A percentile compares a stretch with the other conserved stretches of the same genome.
Conservation (phyloP, 2,329 filamentous ascomycete species). For the Botryotinia convoluta region DNA sequence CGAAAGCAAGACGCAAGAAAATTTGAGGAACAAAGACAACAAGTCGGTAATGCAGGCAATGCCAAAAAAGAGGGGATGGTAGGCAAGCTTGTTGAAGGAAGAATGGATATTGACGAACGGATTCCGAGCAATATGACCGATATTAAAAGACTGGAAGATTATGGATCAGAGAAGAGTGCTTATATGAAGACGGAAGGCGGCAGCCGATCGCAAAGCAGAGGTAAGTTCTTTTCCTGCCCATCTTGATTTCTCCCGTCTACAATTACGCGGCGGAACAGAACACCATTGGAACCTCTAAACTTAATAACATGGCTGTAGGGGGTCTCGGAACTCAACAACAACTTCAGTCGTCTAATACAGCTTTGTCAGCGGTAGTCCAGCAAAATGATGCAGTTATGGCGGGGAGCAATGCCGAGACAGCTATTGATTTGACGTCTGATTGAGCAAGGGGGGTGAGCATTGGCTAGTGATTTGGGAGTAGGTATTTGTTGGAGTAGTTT, state of each 20-base stretch:
- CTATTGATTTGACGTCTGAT: slow-evolving; percentile 3
- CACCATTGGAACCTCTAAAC: too few relatives aligned
- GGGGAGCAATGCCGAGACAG: too few relatives aligned
- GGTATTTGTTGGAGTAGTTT: neutral
- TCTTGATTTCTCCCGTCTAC: neutral
- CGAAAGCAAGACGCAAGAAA: neutral
- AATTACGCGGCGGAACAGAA: neutral
- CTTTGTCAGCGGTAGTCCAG: neutral
- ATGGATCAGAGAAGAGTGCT: neutral
- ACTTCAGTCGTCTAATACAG: neutral
- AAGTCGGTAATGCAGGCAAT: neutral
- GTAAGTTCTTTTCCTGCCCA: neutral
- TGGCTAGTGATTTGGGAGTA: neutral
- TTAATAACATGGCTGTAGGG: neutral
- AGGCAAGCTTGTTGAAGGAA: neutral
- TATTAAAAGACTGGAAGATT: neutral
- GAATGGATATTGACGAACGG: too few relatives aligned
- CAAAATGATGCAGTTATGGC: neutral
- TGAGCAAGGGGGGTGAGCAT: neutral
- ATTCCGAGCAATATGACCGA: too few relatives aligned
- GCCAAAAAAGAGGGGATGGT: neutral
- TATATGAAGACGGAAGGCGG: too few relatives aligned
- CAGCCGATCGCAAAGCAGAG: neutral
- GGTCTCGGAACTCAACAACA: neutral
- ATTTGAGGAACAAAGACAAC: neutral